These are phyloP conservation scores for Carex scoparia DNA, from an alignment of 176 grass and related monocot genomes.

Conservation along the genomic window DNA sequence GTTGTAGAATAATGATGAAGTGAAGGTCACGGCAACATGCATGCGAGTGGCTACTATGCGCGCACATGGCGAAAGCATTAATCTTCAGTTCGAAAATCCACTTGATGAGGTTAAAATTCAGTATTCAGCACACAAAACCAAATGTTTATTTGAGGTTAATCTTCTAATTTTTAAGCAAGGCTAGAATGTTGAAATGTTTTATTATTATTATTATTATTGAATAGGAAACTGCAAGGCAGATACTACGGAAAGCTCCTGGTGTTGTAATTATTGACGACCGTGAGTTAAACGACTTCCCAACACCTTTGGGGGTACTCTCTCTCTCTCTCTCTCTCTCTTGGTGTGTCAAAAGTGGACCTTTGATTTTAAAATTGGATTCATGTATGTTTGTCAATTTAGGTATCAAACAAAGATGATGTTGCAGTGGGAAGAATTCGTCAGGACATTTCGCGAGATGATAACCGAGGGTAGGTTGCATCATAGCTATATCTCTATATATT, in stretches of 20 bases:
- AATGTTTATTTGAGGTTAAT: background rate
- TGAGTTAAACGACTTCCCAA: constrained; percentile 71
- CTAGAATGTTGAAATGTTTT: constrained; percentile 30
- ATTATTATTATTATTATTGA: constrained; percentile 29
- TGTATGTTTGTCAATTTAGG: constrained; percentile 40
- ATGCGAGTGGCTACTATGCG: constrained; percentile 93
- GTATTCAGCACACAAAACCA: background rate
- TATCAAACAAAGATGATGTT: constrained; percentile 89
- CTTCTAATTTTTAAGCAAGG: constrained; percentile 6
- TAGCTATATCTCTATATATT: background rate
- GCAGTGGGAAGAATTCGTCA: constrained; percentile 89
- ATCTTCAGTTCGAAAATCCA: constrained; percentile 92
- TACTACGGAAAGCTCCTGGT: constrained; percentile 77
- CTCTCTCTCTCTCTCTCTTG: background rate
- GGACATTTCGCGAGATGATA: constrained; percentile 78
- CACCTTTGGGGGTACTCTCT: constrained; percentile 60
- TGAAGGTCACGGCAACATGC: constrained; percentile 89
- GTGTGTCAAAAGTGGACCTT: background rate
- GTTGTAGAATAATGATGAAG: constrained; percentile 70
- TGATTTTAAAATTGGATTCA: background rate
- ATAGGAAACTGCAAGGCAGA: constrained; percentile 80
- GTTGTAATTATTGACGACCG: constrained; percentile 73
- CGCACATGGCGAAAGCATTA: constrained; percentile 83
- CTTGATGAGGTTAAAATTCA: constrained; percentile 71
- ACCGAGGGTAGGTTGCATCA: constrained; percentile 55